phyloP scores from a whole-genome alignment of 768 basidiomycete species.

The Rhodotorula kratochvilovae region DNA sequence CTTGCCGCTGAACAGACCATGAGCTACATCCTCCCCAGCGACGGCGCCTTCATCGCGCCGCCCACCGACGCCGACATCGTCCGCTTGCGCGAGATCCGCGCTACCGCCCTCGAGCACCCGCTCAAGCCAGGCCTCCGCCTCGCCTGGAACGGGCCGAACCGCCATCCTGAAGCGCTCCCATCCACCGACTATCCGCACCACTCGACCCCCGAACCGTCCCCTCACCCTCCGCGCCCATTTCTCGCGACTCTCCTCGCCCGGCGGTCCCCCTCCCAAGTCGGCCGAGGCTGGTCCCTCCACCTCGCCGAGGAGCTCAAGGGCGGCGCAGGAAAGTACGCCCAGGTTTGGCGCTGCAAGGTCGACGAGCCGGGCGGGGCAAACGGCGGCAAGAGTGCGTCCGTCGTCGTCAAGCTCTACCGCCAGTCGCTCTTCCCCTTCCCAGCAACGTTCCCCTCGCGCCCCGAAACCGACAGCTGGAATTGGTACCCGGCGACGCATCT shows the following conservation, averaged over 20 bases:
- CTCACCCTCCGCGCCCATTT: conserved; percentile 10
- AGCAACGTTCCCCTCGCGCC: rapidly evolving
- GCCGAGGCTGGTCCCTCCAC: background rate
- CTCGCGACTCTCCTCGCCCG: background rate
- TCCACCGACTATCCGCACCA: background rate
- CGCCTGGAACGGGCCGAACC: background rate
- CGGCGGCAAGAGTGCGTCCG: too few relatives aligned
- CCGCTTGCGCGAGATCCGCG: too few relatives aligned
- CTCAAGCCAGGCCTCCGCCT: background rate
- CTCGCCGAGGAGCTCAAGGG: background rate
- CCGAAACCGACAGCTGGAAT: background rate
- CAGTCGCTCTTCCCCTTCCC: background rate
- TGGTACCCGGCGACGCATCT: background rate
- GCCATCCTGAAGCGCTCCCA: background rate
- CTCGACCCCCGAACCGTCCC: background rate
- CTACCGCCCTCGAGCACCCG: background rate
- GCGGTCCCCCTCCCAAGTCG: background rate
- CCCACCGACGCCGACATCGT: too few relatives aligned
- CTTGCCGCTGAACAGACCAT: too few relatives aligned
- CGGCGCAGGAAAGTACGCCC: background rate
- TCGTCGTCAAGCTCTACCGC: conserved; percentile 16
- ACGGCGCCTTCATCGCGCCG: too few relatives aligned
- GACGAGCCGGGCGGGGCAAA: background rate
- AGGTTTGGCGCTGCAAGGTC: conserved; percentile 12
- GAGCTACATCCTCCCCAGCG: too few relatives aligned